Conservation (phyloP, 2,329 filamentous ascomycete species). For the Penicillium sp. region DNA sequence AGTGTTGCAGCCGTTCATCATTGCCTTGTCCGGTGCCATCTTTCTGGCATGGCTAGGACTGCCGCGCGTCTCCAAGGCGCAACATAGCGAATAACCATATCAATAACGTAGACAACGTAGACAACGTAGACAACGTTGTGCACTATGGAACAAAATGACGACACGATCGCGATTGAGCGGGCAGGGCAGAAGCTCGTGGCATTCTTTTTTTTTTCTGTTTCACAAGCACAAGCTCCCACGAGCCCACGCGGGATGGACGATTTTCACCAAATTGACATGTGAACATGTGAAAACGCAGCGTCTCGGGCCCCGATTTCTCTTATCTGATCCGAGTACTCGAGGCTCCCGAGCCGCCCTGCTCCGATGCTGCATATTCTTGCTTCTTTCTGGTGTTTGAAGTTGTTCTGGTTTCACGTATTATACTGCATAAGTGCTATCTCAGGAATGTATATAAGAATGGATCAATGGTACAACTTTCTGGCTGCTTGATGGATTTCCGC, state of each 20-base stretch:
- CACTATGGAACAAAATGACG: not conserved
- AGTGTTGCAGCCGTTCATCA: slow-evolving; percentile 63
- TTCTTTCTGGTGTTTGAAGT: not conserved
- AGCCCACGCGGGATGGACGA: not conserved
- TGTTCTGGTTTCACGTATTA: slow-evolving; percentile 6
- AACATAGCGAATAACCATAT: slow-evolving; percentile 9
- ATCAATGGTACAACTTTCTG: not conserved
- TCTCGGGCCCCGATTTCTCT: slow-evolving; percentile 17
- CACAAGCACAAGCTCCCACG: slow-evolving; percentile 21
- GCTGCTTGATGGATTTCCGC: not conserved
- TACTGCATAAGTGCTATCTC: not conserved
- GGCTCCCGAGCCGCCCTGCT: slow-evolving; percentile 15
- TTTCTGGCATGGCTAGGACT: slow-evolving; percentile 54
- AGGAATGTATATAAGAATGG: not conserved
- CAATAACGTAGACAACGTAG: not conserved
- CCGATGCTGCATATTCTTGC: slow-evolving; percentile 6
- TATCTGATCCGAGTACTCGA: slow-evolving; percentile 30
- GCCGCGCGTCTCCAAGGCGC: slow-evolving; percentile 31
- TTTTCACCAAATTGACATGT: slow-evolving; percentile 11
- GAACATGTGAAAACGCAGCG: slow-evolving; percentile 24
- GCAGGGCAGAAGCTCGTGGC: slow-evolving; percentile 1
- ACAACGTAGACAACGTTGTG: not conserved
- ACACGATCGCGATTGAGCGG: not conserved
- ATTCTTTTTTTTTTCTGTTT: not conserved
- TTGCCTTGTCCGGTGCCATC: slow-evolving; percentile 57